Conservation (phyloP, 768 basidiomycete genomes). For the Boletus bicolor region DNA sequence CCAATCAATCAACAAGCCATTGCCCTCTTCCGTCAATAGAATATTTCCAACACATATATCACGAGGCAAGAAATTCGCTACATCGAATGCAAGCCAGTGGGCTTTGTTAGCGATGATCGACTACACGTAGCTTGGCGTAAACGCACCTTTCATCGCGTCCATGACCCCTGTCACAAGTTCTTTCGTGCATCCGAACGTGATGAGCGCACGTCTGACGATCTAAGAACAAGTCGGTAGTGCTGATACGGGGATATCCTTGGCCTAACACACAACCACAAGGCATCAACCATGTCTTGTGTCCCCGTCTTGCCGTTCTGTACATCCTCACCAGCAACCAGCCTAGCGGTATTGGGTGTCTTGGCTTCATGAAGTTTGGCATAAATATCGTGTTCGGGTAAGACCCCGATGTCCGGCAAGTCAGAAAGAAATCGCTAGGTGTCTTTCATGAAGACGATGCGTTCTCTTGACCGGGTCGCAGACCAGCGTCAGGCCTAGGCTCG, state of each 20-base stretch:
- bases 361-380: background rate
- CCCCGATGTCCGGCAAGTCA: background rate
- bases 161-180: background rate
- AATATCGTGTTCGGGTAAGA: background rate
- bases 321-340: background rate
- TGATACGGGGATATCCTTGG: background rate
- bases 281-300: background rate
- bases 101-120: constrained; percentile 6
- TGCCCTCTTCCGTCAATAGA: constrained; percentile 12
- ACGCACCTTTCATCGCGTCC: background rate
- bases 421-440: constrained; percentile 8
- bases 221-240: background rate
- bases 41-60: constrained; percentile 31
- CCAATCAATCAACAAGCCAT: constrained; percentile 26
- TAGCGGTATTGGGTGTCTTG: background rate
- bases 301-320: background rate
- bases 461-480: background rate
- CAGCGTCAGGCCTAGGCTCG: background rate
- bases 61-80: constrained; percentile 21
- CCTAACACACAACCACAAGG: background rate
- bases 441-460: background rate
- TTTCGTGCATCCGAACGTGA: background rate
- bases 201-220: background rate
- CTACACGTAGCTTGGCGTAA: too few relatives aligned
- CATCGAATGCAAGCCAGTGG: constrained; percentile 17